Evolutionary conservation across 371 early-diverging fungal genomes (phyloP).

Genomic region (Blastocladiella emersonii): DNA sequence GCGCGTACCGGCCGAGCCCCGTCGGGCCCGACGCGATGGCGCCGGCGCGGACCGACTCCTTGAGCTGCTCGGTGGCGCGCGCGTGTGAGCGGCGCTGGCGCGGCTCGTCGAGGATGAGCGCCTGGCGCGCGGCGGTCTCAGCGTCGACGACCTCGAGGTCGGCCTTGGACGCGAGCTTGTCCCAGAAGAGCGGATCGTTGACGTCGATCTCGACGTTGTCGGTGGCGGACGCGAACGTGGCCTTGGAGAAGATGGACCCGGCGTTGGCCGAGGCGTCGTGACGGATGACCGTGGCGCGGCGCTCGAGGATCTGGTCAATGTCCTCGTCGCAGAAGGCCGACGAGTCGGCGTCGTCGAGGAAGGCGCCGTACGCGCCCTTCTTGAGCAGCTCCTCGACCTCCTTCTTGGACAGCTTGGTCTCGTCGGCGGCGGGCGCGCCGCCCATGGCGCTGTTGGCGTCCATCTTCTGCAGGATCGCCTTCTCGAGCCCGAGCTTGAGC

Average conservation of each 20-base stretch:
- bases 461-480: constrained; percentile 69
- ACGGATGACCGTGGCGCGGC: constrained; percentile 74
- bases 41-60: constrained; percentile 4
- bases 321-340: constrained; percentile 88
- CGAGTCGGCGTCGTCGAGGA: constrained; percentile 62
- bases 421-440: constrained; percentile 11
- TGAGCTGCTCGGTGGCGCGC: constrained; percentile 36
- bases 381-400: constrained; percentile 79
- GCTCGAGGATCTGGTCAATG: constrained; percentile 87
- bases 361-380: constrained; percentile 82
- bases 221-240: constrained; percentile 64
- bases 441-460: constrained; percentile 37
- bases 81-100: constrained; percentile 37
- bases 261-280: constrained; percentile 48
- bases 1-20: too few relatives aligned
- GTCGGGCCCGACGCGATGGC: too few relatives aligned
- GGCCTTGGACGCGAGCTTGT: constrained; percentile 78
- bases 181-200: constrained; percentile 96
- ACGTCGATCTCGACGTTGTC: constrained; percentile 55
- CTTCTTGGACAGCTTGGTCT: constrained; percentile 42
- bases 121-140: constrained; percentile 32
- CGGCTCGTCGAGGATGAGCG: constrained; percentile 51
- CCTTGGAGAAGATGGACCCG: constrained; percentile 84
- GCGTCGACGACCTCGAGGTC: constrained; percentile 38
- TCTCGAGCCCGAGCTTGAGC: constrained; percentile 70